Evolutionary conservation across 176 grass and related monocot species (phyloP).

Genomic region (Neostapfia colusana): DNA sequence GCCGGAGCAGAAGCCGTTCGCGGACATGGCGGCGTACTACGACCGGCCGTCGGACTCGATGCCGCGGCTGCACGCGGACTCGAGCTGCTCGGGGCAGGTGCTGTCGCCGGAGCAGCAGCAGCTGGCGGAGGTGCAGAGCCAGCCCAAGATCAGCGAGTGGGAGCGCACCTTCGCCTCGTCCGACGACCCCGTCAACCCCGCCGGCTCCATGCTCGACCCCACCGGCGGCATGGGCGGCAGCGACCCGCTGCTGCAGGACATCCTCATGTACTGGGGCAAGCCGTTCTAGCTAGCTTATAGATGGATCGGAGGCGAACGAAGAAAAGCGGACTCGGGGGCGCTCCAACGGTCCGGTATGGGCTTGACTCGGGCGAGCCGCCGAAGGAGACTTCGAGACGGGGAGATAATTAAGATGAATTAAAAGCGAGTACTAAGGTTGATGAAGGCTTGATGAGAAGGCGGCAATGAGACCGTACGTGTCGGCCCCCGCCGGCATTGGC

Average conservation of each 20-base stretch:
- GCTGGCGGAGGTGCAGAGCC: slow-evolving; percentile 88
- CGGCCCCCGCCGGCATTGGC: neutral
- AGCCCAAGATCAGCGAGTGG: slow-evolving; percentile 90
- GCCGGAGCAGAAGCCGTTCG: slow-evolving; percentile 62
- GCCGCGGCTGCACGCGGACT: slow-evolving; percentile 91
- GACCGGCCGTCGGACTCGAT: slow-evolving; percentile 82
- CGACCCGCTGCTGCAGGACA: slow-evolving; percentile 91
- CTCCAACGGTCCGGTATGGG: slow-evolving; percentile 6
- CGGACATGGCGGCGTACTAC: slow-evolving; percentile 66
- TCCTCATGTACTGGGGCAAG: slow-evolving; percentile 89
- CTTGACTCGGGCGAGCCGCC: slow-evolving; percentile 58
- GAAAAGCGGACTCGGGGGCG: too few relatives aligned
- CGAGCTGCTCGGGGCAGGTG: slow-evolving; percentile 93
- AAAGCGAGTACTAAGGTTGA: slow-evolving; percentile 2
- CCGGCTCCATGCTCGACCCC: slow-evolving; percentile 47
- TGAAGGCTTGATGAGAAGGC: neutral
- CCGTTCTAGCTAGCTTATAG: slow-evolving; percentile 73
- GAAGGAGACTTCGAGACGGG: neutral
- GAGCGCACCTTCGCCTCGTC: slow-evolving; percentile 60
- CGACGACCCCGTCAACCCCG: slow-evolving; percentile 38
- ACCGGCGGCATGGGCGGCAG: neutral
- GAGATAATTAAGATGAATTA: too few relatives aligned
- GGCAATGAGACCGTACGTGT: slow-evolving; percentile 70
- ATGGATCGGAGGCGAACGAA: too few relatives aligned
- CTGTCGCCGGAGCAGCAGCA: slow-evolving; percentile 63